Percentiles rank a stretch among this genome's conserved stretches.
Evolutionary conservation across 768 basidiomycete species (phyloP).

Genomic region (Lactarius sp.): DNA sequence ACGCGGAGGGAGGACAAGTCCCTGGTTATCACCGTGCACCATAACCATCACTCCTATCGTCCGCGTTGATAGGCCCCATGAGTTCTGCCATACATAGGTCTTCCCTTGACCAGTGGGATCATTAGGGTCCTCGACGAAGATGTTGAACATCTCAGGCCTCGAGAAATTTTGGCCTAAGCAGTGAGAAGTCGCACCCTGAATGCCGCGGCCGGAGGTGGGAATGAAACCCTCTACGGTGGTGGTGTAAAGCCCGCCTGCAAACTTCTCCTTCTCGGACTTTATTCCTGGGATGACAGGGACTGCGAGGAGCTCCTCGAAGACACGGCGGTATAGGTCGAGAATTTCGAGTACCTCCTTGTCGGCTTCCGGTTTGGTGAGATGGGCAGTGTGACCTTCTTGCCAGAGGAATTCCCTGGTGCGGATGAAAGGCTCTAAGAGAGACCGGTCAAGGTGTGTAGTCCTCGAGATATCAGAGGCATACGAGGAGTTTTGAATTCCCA

Average conservation of each 20-base stretch:
- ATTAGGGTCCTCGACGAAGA: slow-evolving; percentile 91
- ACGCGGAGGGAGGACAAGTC: slow-evolving; percentile 92
- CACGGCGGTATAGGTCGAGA: slow-evolving; percentile 90
- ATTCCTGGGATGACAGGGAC: slow-evolving; percentile 95
- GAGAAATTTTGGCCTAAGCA: slow-evolving; percentile 99
- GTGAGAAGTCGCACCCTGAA: slow-evolving; percentile 97
- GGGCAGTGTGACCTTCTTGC: slow-evolving; percentile 99
- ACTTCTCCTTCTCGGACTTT: slow-evolving; percentile 99
- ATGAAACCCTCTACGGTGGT: slow-evolving; percentile 98
- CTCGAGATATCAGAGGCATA: slow-evolving; percentile 35
- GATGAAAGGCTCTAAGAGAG: slow-evolving; percentile 81
- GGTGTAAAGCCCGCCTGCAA: slow-evolving; percentile 96
- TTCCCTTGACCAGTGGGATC: slow-evolving; percentile 63
- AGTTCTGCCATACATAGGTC: slow-evolving; percentile 94
- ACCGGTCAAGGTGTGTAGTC: neutral
- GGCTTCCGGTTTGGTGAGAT: slow-evolving; percentile 83
- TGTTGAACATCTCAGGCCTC: slow-evolving; percentile 94
- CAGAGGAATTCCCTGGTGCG: slow-evolving; percentile 99
- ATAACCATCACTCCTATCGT: slow-evolving; percentile 99
- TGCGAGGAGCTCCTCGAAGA: slow-evolving; percentile 95
- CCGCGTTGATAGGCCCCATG: slow-evolving; percentile 96
- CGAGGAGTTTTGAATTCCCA: slow-evolving; percentile 99
- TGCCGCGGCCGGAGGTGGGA: slow-evolving; percentile 93
- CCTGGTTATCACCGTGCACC: slow-evolving; percentile 98
- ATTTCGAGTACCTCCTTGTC: slow-evolving; percentile 90